Evolutionary conservation across 306 rosid species (phyloP).

Genomic region (Fragaria ananassa): DNA sequence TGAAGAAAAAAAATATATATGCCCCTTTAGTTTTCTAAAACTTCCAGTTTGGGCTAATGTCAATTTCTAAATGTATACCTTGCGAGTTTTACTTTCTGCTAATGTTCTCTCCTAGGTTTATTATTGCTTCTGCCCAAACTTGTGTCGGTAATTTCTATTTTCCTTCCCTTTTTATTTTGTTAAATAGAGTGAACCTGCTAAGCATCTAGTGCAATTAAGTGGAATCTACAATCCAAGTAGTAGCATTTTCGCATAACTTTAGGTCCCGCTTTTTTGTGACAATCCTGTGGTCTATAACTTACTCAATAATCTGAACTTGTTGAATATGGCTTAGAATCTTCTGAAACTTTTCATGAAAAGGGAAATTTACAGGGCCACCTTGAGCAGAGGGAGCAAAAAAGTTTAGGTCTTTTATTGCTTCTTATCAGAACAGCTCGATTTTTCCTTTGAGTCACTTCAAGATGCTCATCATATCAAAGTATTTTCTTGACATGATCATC

Average conservation of each 20-base stretch:
- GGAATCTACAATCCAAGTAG: neutral
- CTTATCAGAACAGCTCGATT: neutral
- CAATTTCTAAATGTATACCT: conserved; percentile 1
- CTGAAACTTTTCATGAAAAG: neutral
- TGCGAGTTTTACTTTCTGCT: neutral
- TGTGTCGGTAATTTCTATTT: neutral
- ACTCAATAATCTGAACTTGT: neutral
- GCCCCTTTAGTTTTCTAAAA: neutral
- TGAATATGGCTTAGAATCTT: neutral
- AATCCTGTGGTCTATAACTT: neutral
- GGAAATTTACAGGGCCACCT: neutral
- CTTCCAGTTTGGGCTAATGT: neutral
- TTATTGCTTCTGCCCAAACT: neutral
- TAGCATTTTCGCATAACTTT: neutral
- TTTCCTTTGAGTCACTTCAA: neutral
- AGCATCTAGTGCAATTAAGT: neutral
- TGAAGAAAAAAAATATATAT: neutral
- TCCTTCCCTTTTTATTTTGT: neutral
- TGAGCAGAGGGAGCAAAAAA: neutral
- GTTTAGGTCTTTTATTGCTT: neutral
- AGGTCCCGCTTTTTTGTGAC: neutral
- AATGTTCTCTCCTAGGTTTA: neutral
- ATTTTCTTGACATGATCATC: neutral
- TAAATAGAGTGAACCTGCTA: neutral
- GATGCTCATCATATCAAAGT: neutral